Conservation (phyloP, 2,329 filamentous ascomycete genomes). For the Stemphylium vesicarium region DNA sequence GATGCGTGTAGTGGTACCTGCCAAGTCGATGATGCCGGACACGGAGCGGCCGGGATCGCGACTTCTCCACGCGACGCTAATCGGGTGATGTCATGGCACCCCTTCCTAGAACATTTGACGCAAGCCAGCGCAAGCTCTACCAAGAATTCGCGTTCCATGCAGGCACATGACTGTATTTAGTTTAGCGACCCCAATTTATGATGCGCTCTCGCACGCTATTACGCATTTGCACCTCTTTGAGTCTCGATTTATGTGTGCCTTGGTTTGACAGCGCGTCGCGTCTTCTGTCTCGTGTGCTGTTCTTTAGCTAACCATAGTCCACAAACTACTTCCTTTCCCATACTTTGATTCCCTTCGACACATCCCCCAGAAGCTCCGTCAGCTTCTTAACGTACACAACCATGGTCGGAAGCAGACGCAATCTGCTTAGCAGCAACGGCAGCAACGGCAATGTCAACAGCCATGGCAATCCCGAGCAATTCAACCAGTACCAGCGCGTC, state of each 20-base stretch:
- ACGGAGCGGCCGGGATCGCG: conserved; percentile 3
- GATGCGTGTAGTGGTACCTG: conserved; percentile 13
- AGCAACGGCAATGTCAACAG: conserved; percentile 13
- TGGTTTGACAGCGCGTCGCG: conserved; percentile 11
- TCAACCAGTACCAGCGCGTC: conserved; percentile 23
- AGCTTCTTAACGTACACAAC: background rate
- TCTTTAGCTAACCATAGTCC: background rate
- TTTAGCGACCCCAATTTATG: conserved; percentile 14
- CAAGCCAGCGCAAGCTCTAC: conserved; percentile 16
- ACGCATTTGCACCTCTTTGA: background rate
- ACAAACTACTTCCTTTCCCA: background rate
- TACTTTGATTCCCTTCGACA: background rate
- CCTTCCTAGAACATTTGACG: background rate
- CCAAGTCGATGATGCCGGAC: conserved; percentile 18
- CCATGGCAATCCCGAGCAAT: conserved; percentile 11
- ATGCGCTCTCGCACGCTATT: conserved; percentile 20
- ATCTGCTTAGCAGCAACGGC: conserved; percentile 20
- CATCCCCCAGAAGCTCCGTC: background rate
- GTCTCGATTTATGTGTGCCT: conserved; percentile 3
- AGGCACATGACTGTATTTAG: conserved; percentile 12
- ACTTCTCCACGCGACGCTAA: conserved; percentile 10
- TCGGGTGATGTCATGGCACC: conserved; percentile 19
- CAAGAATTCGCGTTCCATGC: conserved; percentile 15
- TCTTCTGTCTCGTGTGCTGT: conserved; percentile 7
- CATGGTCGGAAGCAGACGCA: conserved; percentile 34